Base-by-base conservation (phyloP, 345 rosid species). In the Bruguiera sexangula region DNA sequence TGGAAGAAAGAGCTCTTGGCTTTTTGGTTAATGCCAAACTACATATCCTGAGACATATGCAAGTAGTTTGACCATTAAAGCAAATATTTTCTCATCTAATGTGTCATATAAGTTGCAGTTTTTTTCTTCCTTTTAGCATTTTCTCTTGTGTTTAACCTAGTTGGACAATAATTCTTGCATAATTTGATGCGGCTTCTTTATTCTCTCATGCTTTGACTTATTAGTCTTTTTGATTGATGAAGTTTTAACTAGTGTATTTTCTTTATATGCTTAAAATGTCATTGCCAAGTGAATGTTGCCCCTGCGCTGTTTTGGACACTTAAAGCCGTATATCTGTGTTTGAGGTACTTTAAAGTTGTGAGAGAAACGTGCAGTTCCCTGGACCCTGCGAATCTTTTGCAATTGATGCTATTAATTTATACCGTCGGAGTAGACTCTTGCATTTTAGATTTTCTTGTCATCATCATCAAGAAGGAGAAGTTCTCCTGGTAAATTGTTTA, bases 81-180 rank as follows among this genome's bases (percentile, higher is more conserved):
- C 62, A 52, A 63, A 75, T 72, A 79, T 65, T 59, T 29, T 37
- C 37, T 72, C 71, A 65, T 46, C 65, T 56, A 73, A 60, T 81
- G 80, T 81, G 81, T 73, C 81, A 83, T 78, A 83, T 79, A 77
- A 70, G 73, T 72, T 81, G 78, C 76, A 72, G 75, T 72, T 55
- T 71, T 85, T 79, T 72, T 56, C 63, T 75, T 76, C 39, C 73
- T 79, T 75, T 72, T 9, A 56, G 76, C 73, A 36, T 65, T 6
- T 69, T 77, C 60, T 34, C 24, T 50, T 60, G 65, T 75, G 64
- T 48, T 59, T 71, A 79, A 73, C 73, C 68, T 72, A 78, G 80
- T 62, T 80, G 74, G 76, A 80, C 29, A 63, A 62, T 37, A 75
- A 65, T 71, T 80, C 74, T 56, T 73, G 65, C 68, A 67, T 71